Conservation (phyloP, 73 alveolate species). For the Tetrahymena elliotti region DNA sequence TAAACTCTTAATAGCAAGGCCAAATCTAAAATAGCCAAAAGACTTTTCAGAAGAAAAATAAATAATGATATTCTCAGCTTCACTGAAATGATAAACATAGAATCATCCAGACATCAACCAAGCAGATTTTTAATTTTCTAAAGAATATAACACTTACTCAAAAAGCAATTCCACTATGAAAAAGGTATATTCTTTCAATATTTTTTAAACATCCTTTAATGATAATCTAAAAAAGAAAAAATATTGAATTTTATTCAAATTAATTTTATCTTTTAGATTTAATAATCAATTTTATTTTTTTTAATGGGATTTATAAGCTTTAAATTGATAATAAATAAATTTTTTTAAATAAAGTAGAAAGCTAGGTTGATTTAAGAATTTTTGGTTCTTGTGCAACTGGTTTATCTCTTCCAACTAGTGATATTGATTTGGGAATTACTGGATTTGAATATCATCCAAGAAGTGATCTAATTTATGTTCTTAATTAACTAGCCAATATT, state of each 20-base stretch:
- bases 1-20: neutral
- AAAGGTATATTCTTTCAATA: neutral
- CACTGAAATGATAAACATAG: neutral
- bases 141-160: neutral
- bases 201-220: neutral
- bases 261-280: too few species aligned
- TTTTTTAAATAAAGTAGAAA: neutral
- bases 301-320: too few species aligned
- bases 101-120: neutral
- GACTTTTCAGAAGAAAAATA: neutral
- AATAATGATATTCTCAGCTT: neutral
- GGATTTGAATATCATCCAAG: constrained; percentile 28
- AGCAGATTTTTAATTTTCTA: neutral
- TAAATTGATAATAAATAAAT: too few species aligned
- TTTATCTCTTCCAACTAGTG: constrained; percentile 23
- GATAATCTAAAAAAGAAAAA: too few species aligned
- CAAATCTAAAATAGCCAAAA: neutral
- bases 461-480: neutral
- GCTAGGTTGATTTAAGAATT: neutral
- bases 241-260: too few species aligned
- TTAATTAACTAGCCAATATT: neutral
- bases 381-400: constrained; percentile 50
- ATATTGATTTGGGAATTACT: constrained; percentile 38
- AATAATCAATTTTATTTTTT: too few species aligned
- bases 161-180: neutral